phyloP scores from a whole-genome alignment of 345 rosid genomes.

The Psidium guajava region DNA sequence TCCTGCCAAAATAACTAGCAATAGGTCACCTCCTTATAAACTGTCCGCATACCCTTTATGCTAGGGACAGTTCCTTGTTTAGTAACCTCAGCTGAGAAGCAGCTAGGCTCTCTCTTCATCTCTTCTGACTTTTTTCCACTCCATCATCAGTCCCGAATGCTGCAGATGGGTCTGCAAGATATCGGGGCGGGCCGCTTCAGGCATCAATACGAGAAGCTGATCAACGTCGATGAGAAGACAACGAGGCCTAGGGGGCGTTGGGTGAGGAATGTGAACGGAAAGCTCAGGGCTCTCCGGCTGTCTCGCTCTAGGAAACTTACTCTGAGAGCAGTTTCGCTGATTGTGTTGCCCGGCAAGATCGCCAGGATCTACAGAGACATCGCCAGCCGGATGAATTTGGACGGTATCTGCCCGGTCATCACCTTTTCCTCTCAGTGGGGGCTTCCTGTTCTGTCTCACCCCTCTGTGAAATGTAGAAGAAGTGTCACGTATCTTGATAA shows the following conservation, averaged over 20 bases:
- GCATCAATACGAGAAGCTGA: conserved; percentile 31
- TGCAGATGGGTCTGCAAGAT: conserved; percentile 15
- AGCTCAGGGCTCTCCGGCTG: conserved; percentile 43
- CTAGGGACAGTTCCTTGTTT: background rate
- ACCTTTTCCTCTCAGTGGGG: conserved; percentile 64
- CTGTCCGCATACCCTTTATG: background rate
- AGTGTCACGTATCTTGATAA: background rate
- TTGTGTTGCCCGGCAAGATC: conserved; percentile 12
- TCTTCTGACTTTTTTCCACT: background rate
- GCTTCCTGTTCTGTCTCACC: conserved; percentile 40
- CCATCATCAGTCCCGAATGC: background rate
- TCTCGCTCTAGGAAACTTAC: conserved; percentile 43
- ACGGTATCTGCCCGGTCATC: conserved; percentile 40
- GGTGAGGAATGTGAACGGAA: conserved; percentile 34
- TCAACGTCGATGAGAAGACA: conserved; percentile 1
- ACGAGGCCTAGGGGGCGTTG: conserved; percentile 16
- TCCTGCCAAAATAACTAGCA: background rate
- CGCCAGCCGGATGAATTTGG: conserved; percentile 27
- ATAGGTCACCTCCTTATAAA: background rate
- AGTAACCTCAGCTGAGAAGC: background rate
- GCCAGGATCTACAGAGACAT: conserved; percentile 31
- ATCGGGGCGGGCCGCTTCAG: background rate
- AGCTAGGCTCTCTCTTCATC: background rate
- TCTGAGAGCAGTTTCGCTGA: conserved; percentile 26
- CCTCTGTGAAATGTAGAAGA: conserved; percentile 12